These are phyloP conservation scores for Saccharomyces eubayanus DNA, from an alignment of 805 yeast genomes.

Conservation along the genomic window DNA sequence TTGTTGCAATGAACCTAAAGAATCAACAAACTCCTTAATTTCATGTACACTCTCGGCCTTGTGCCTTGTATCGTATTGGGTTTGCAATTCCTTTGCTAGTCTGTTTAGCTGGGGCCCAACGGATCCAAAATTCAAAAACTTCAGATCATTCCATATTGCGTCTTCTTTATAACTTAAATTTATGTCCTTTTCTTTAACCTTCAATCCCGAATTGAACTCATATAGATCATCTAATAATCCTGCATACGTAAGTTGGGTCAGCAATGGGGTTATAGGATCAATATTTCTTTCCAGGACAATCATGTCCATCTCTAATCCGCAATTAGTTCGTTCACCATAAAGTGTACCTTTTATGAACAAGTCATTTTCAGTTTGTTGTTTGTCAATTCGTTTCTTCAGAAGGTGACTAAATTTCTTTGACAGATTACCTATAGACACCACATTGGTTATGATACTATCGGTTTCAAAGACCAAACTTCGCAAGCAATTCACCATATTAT, in stretches of 20 bases:
- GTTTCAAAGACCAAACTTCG: constrained; percentile 17
- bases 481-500: constrained; percentile 23
- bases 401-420: constrained; percentile 15
- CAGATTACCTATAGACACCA: constrained; percentile 20
- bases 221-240: constrained; percentile 75
- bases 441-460: constrained; percentile 20
- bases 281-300: constrained; percentile 70
- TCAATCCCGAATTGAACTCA: constrained; percentile 39
- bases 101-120: constrained; percentile 67
- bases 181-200: constrained; percentile 19
- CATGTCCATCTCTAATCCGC: constrained; percentile 53
- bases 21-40: constrained; percentile 64
- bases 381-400: constrained; percentile 13
- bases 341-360: constrained; percentile 22
- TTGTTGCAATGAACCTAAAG: constrained; percentile 55
- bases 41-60: constrained; percentile 51
- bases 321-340: constrained; percentile 32
- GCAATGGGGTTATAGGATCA: constrained; percentile 62
- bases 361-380: constrained; percentile 10
- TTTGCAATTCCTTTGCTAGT: constrained; percentile 63
- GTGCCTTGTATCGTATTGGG: constrained; percentile 54
- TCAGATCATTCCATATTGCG: constrained; percentile 36
- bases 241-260: constrained; percentile 70
- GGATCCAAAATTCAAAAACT: constrained; percentile 65
- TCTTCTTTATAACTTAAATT: constrained; percentile 17